These are phyloP conservation scores for Kregervanrija fluxuum DNA, from an alignment of 805 yeast species.

Conservation along the genomic window DNA sequence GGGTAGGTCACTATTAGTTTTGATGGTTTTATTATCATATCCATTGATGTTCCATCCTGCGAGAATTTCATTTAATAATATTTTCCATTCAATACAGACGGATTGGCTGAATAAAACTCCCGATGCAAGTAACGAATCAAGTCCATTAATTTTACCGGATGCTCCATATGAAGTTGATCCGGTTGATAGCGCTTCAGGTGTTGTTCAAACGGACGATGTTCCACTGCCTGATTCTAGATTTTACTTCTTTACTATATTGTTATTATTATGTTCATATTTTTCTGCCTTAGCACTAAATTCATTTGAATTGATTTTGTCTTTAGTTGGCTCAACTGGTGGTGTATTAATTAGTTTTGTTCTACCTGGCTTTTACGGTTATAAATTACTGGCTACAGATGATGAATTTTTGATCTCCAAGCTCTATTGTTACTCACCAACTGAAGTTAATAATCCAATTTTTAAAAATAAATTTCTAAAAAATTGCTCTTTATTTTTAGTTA, in stretches of 20 bases:
- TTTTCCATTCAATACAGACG: slow-evolving; percentile 23
- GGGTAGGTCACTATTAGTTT: slow-evolving; percentile 57
- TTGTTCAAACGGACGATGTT: slow-evolving; percentile 22
- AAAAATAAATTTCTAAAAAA: slow-evolving; percentile 12
- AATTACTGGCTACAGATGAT: slow-evolving; percentile 35
- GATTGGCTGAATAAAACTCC: background rate
- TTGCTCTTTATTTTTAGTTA: slow-evolving; percentile 32
- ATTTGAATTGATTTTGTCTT: slow-evolving; percentile 60
- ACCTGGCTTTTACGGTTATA: slow-evolving; percentile 72
- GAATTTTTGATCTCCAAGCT: slow-evolving; percentile 9
- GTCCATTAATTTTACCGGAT: slow-evolving; percentile 7
- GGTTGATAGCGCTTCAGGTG: background rate
- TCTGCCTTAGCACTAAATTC: slow-evolving; percentile 55
- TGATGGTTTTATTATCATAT: slow-evolving; percentile 69
- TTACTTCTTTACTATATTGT: slow-evolving; percentile 38
- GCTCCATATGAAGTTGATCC: background rate
- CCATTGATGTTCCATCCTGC: slow-evolving; percentile 82
- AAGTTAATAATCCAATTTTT: slow-evolving; percentile 18
- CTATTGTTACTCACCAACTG: slow-evolving; percentile 15
- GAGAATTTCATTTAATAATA: slow-evolving; percentile 64
- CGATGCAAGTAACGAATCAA: background rate
- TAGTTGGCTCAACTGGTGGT: slow-evolving; percentile 81
- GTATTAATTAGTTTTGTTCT: slow-evolving; percentile 70
- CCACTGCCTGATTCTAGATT: slow-evolving; percentile 44
- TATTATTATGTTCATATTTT: slow-evolving; percentile 43